Conservation (phyloP, 2,329 filamentous ascomycete genomes). For the Clonostachys solani region DNA sequence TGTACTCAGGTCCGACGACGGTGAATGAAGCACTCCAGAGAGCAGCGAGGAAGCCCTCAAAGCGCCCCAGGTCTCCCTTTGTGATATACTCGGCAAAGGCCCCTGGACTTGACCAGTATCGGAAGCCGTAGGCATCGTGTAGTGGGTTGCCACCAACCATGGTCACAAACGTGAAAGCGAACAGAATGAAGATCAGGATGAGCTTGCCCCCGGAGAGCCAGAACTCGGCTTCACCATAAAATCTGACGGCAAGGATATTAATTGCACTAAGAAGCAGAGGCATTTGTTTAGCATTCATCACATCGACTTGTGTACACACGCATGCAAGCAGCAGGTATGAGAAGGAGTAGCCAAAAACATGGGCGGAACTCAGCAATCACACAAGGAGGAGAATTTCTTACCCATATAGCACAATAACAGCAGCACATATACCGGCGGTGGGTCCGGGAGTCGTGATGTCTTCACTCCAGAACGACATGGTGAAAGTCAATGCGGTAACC, state of each 20-base stretch:
- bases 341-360: not conserved
- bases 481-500: conserved; percentile 35
- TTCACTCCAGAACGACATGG: conserved; percentile 30
- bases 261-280: conserved; percentile 13
- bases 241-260: conserved; percentile 34
- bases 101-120: conserved; percentile 62
- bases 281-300: not conserved
- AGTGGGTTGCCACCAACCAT: conserved; percentile 55
- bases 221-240: conserved; percentile 40
- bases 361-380: not conserved
- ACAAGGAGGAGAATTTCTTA: conserved; percentile 1
- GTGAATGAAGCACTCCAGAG: conserved; percentile 39
- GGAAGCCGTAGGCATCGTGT: conserved; percentile 55
- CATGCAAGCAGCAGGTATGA: not conserved
- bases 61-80: conserved; percentile 56
- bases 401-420: conserved; percentile 33
- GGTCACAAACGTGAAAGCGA: conserved; percentile 55
- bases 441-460: conserved; percentile 17
- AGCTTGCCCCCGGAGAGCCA: conserved; percentile 47
- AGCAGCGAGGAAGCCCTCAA: conserved; percentile 62
- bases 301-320: not conserved
- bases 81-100: conserved; percentile 46
- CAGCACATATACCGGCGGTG: conserved; percentile 35
- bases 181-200: conserved; percentile 53
- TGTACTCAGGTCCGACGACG: conserved; percentile 59